Percentiles rank a stretch among this genome's conserved stretches.
Conservation (phyloP, 345 rosid genomes). For the Arabis alpina region DNA sequence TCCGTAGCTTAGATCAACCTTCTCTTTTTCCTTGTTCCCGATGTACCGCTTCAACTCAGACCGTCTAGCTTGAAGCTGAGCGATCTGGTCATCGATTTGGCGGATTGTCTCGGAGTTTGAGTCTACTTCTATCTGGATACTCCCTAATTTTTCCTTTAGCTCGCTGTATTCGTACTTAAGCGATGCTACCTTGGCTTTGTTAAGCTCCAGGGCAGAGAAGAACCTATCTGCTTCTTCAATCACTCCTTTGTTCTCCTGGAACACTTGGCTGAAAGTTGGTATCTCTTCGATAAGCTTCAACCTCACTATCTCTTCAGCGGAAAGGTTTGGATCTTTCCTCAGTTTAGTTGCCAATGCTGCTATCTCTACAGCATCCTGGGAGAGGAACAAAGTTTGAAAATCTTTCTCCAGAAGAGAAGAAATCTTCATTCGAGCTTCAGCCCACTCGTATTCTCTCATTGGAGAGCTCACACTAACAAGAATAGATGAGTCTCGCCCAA, state of each 20-base stretch:
- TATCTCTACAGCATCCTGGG: slow-evolving; percentile 52
- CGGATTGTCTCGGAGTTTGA: slow-evolving; percentile 46
- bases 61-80: slow-evolving; percentile 55
- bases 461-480: slow-evolving; percentile 32
- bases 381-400: slow-evolving; percentile 53
- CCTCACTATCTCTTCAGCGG: slow-evolving; percentile 69
- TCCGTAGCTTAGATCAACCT: slow-evolving; percentile 46
- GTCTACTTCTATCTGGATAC: slow-evolving; percentile 59
- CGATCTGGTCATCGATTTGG: slow-evolving; percentile 64
- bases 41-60: slow-evolving; percentile 47
- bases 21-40: slow-evolving; percentile 52
- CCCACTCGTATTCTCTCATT: slow-evolving; percentile 54
- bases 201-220: slow-evolving; percentile 53
- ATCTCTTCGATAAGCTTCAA: slow-evolving; percentile 69
- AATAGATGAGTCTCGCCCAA: slow-evolving; percentile 25
- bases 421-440: slow-evolving; percentile 58
- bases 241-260: slow-evolving; percentile 54
- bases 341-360: slow-evolving; percentile 59
- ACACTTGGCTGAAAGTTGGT: slow-evolving; percentile 61
- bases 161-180: slow-evolving; percentile 63
- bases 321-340: slow-evolving; percentile 56
- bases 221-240: slow-evolving; percentile 54
- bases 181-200: slow-evolving; percentile 60
- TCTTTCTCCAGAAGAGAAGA: slow-evolving; percentile 60
- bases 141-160: slow-evolving; percentile 52